Base-by-base conservation (phyloP, 192 early-diverging fungal genomes). In the Podila epicladia region DNA sequence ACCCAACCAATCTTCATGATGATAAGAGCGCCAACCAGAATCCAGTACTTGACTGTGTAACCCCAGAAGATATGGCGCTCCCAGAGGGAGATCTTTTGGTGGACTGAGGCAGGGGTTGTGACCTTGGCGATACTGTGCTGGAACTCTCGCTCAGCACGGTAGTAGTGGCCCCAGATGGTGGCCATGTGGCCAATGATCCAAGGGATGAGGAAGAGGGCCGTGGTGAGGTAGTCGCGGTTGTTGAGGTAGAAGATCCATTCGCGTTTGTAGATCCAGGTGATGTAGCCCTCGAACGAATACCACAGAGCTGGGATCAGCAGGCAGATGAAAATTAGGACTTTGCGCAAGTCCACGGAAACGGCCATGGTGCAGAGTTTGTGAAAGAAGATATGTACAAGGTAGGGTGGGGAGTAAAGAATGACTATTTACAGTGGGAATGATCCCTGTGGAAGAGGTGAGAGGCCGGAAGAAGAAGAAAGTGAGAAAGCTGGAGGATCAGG, bases 161-260 rank as follows among this genome's bases (percentile, higher is more conserved):
- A 80, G 48, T 80, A 73, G 32, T 80, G 77, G 2, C 77, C 77
- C 77, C 77, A 80, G 61, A 80, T 59, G 12, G 77, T 80, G 24
- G 71, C 77, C 38, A 72, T 22, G 35, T 80, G 77, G 26, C 77
- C 77, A 3, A 73, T 15, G 1, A 41, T 61, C 2, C 65, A 59
- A 24, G 77, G 77, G 15, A 68, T 15, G 66, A 80, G 59, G 3
- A 45, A 64, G 20, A 80, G 62, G 2, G 71, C 71, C 0, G 55
- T 41, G 19, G 58, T 61, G 13, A 64, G 58, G 32, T 80, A 80
- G 33, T 80, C 77, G 31, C 77, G 70, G 48, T 62, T 64, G 58
- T 59, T 69, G 32, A 69, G 59, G 22, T 35, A 26, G 35, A 80
- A 80, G 67, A 80, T 64, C 71, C 71, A 80, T 61, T 72, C 71